Evolutionary conservation across 2,329 filamentous ascomycete genomes (phyloP), one percentile per base, ranked within the genome.

Genomic region (Fusarium xyrophilum): DNA sequence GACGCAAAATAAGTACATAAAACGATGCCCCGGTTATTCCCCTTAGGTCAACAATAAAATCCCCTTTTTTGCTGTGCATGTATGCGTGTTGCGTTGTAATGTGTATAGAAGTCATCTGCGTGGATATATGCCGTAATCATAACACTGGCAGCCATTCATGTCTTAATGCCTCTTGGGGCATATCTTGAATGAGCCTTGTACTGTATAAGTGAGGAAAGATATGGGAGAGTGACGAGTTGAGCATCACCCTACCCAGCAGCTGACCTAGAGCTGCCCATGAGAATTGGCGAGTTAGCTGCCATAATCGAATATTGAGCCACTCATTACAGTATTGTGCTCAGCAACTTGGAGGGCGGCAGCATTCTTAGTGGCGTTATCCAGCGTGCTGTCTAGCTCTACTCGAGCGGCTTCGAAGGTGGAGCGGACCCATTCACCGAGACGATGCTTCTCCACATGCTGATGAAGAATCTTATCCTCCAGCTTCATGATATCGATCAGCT

Each of bases 401-500:
- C 79, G 76, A 21, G 81, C 82, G 28, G 76, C 75, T 32, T 81
- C 77, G 25, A 79, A 76, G 10, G 79, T 77, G 15, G 77, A 77
- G 13, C 71, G 76, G 21, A 82, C 78, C 92, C 94, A 97, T 58
- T 90, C 84, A 10, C 88, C 87, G 14, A 97, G 84, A 38, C 89
- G 85, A 61, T 88, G 84, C 76, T 89, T 89, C 58, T 91, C 86
- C 23, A 96, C 83, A 75, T 88, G 88, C 52, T 84, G 83, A 53
- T 83, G 80, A 39, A 97, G 82, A 14, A 86, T 76, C 63, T 85
- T 84, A 74, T 95, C 91, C 79, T 97, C 93, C 60, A 84, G 84
- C 60, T 86, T 83, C 81, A 96, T 91, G 60, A 93, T 92, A 28
- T 89, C 86, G 30, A 90, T 80, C 61, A 97, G 85, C 60, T 88